Percentiles rank a stretch among this genome's conserved stretches.
These are phyloP conservation scores for Athelia psychrophila DNA, from an alignment of 1,284 basidiomycete genomes.

Conservation along the genomic window DNA sequence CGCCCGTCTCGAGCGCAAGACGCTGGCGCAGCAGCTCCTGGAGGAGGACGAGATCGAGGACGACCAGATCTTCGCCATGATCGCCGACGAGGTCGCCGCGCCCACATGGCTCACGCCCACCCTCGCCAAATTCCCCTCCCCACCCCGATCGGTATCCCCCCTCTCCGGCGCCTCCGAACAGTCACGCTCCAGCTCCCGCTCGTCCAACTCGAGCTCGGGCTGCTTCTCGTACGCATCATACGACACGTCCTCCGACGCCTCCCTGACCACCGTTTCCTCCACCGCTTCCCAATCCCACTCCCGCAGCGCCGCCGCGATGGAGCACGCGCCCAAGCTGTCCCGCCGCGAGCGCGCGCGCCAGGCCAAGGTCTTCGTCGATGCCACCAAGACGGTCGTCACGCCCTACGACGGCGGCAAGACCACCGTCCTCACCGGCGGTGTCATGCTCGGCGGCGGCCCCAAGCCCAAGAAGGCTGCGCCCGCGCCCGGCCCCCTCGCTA, in stretches of 20 bases:
- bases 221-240: slow-evolving; percentile 51
- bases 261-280: slow-evolving; percentile 39
- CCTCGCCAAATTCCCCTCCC: slow-evolving; percentile 51
- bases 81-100: slow-evolving; percentile 64
- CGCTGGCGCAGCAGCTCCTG: slow-evolving; percentile 67
- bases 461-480: slow-evolving; percentile 19
- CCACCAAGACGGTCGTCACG: slow-evolving; percentile 70
- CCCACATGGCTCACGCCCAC: slow-evolving; percentile 68
- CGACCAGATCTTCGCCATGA: slow-evolving; percentile 68
- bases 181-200: slow-evolving; percentile 74
- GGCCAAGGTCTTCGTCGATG: slow-evolving; percentile 67
- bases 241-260: slow-evolving; percentile 26
- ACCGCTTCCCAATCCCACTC: slow-evolving; percentile 33
- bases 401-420: slow-evolving; percentile 85
- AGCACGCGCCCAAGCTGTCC: slow-evolving; percentile 45
- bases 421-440: slow-evolving; percentile 78
- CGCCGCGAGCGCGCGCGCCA: slow-evolving; percentile 66
- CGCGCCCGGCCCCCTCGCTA: slow-evolving; percentile 19
- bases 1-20: slow-evolving; percentile 37
- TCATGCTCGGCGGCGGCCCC: slow-evolving; percentile 65
- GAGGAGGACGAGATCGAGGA: slow-evolving; percentile 67
- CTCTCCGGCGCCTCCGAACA: slow-evolving; percentile 57
- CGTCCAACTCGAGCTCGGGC: slow-evolving; percentile 66
- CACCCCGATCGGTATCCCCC: slow-evolving; percentile 52
- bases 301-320: slow-evolving; percentile 23